Evolutionary conservation across 2,329 filamentous ascomycete species (phyloP), one percentile per base, ranked within the genome.

Genomic region (Xylaria sp.): DNA sequence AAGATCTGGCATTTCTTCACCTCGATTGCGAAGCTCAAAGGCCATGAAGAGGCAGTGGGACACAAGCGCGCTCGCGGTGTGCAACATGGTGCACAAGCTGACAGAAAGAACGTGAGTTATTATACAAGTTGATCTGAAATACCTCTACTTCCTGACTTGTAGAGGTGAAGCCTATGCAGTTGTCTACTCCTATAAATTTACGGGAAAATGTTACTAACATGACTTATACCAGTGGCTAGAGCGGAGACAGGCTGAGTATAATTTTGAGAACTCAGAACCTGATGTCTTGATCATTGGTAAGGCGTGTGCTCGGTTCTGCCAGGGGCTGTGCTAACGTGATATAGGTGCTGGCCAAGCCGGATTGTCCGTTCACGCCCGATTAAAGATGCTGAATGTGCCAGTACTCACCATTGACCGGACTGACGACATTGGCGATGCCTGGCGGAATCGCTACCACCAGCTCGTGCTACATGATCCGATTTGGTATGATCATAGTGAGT

Each of bases 391-490:
- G 12, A 75, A 79, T 7, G 76, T 87, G 1, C 74, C 81, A n/a
- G 75, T 82, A 0, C 75, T 87, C 21, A 70, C 85, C 6, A 78
- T 87, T 50, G 85, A 88, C 65, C 73, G 75, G 15, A 82, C 83
- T 65, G 77, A 79, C 1, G 72, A 77, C 1, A 76, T 88, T 4
- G 85, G 87, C 6, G 85, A 88, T 72, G 86, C 83, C 68, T 89
- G 87, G 87, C 79, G 85, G 37, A 80, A 79, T 19, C 77, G 87
- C 19, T 89, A 89, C 65, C 81, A 79, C 60, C 78, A 81, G 52
- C 79, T 83, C 5, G 79, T 89, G 0, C 81, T 89, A 0, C 88
- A 91, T 70, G 87, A 89, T 67, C 87, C 87, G 0, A 83, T 89
- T 15, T 87, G 81, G 78, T 82, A 78, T 63, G 81, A 83, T 51